Base-by-base conservation (phyloP, 2,329 filamentous ascomycete genomes). In the Ceratocystis destructans region DNA sequence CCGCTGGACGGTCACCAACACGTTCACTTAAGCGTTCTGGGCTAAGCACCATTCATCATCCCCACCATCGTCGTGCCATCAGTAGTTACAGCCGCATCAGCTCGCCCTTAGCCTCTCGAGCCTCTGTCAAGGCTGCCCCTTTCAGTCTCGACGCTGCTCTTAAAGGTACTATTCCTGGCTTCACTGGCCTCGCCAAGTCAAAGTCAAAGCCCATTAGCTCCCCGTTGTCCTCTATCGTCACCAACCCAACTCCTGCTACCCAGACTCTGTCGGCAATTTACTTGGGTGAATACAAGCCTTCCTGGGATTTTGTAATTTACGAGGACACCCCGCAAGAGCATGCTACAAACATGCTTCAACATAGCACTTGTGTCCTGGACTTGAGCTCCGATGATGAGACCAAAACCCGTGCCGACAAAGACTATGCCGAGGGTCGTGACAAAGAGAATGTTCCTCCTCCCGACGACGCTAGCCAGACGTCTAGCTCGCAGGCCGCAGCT, bases 271-370 rank as follows among this genome's bases (percentile, higher is more conserved):
- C 68, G 33, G 62, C 67, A 17, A 59, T 59, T 37, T 59, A 59
- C 28, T 37, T 53, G 25, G 73, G 79, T 25, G 79, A 82, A 64
- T 74, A 81, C 71, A 83, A 87, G 73, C 80, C 84, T 44, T 81
- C 81, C 67, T 96, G 91, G 92, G 88, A 88, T 78, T 97, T 99
- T 73, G 88, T 93, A 68, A 97, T 99, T 72, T 87, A 96, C 73
- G 90, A 96, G 73, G 93, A 99, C 75, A 90, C 89, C 0, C 84
- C 88, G 6, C 89, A 96, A 73, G 89, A 96, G 73, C 87, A 96
- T 73, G 89, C 94, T 76, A 90, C 91, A 71, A 96, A 96, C 72
- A 79, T 96, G 48, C 89, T 97, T 77, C 89, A 96, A 76, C 93
- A 96, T 78, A 88, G 87, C 66, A 93, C 93, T 6, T 87, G 87